Base-by-base conservation (phyloP, 1,284 basidiomycete genomes). In the Malassezia equina region DNA sequence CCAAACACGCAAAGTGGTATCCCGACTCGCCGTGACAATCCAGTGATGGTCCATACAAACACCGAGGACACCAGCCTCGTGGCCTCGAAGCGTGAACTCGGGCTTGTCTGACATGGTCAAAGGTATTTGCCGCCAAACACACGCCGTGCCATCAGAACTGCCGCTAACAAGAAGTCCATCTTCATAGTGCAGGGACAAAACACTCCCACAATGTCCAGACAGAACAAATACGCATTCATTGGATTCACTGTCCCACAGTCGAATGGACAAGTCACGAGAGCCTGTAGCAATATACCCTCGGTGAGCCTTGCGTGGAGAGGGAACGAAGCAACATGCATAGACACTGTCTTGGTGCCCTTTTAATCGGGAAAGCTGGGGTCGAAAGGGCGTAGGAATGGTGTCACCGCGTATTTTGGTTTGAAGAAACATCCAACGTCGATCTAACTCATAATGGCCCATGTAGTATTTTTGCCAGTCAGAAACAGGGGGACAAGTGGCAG, bases 1-100 rank as follows among this genome's bases (percentile, higher is more conserved):
- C 55, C 55, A 57, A 21, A 57, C 55, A 29, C 55, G 50, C 29
- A 57, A 13, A 6, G 50, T 57, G 19, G 24, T 36, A 23, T 57
- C 55, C 15, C 50, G 55, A 33, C 49, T 47, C n/a, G 43, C 49
- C 13, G 55, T 57, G 3, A 57, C 45, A 27, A 57, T 48, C 36
- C 43, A 57, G 0, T 13, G 11, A 4, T 32, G 17, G 29, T 48
- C 45, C n/a, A 40, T 42, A 9, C 31, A 27, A 7, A 52, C 39
- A 17, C 23, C 21, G 3, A 57, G 42, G 9, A 57, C 33, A 27
- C 53, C 53, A 15, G 23, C 47, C n/a, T n/a, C 17, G 36, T 55
- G 53, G 4, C 53, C 53, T 3, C 7, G 17, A 7, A 53, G 31
- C 44, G 19, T n/a, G 34, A n/a, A 15, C 21, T 32, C 17, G 15